These are phyloP conservation scores for Tricholoma matsutake DNA, from an alignment of 768 basidiomycete species.

Conservation along the genomic window DNA sequence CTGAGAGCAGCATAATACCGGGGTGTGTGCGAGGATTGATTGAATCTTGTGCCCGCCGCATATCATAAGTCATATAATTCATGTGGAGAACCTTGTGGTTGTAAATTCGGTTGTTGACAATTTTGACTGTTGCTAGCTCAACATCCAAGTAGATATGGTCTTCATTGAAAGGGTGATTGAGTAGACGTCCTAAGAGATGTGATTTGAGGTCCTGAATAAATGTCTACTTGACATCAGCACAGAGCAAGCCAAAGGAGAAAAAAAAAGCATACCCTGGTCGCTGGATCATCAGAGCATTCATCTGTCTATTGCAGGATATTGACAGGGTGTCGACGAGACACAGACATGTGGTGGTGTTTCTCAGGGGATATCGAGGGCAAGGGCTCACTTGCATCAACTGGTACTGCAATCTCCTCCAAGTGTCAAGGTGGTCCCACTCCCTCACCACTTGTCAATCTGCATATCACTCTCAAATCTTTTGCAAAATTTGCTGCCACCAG, in stretches of 20 bases:
- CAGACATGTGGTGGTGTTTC: slow-evolving; percentile 21
- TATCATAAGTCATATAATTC: slow-evolving; percentile 42
- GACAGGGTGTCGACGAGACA: slow-evolving; percentile 4
- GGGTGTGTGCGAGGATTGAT: slow-evolving; percentile 29
- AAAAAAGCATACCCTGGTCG: neutral
- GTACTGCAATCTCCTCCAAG: neutral
- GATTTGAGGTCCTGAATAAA: slow-evolving; percentile 26
- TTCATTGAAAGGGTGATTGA: slow-evolving; percentile 10
- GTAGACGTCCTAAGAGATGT: slow-evolving; percentile 26
- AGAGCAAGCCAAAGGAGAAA: neutral
- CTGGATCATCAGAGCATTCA: neutral
- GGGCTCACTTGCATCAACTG: slow-evolving; percentile 9
- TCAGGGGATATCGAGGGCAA: slow-evolving; percentile 12
- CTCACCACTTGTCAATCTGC: neutral
- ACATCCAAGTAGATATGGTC: slow-evolving; percentile 14
- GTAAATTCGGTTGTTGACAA: slow-evolving; percentile 26
- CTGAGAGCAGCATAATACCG: slow-evolving; percentile 27
- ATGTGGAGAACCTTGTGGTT: slow-evolving; percentile 30
- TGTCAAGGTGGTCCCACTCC: neutral
- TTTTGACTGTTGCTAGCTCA: slow-evolving; percentile 10
- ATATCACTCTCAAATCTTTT: neutral
- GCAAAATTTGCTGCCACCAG: slow-evolving; percentile 6
- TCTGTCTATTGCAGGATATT: neutral
- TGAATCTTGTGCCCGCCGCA: slow-evolving; percentile 33
- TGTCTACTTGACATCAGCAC: slow-evolving; percentile 11